Evolutionary conservation across 2,329 filamentous ascomycete genomes (phyloP).

Genomic region (Ceratocystis huliohia): DNA sequence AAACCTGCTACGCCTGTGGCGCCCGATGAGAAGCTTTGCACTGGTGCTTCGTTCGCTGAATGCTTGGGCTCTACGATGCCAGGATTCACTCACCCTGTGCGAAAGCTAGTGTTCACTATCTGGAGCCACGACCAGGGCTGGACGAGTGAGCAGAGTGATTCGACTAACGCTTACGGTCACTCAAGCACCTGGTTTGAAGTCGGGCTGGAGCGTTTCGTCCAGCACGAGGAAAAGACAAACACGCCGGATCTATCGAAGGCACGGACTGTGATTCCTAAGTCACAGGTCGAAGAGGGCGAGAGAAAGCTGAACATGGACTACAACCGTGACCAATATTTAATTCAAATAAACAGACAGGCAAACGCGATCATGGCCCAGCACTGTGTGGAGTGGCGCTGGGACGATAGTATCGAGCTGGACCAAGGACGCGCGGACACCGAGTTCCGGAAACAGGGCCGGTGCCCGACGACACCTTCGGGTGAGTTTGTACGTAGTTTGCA

Average conservation of each 20-base stretch:
- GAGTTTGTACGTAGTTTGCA: conserved; percentile 43
- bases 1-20: background rate
- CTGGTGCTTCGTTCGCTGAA: background rate
- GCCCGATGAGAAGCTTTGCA: background rate
- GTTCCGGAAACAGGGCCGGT: conserved; percentile 36
- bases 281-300: conserved; percentile 20
- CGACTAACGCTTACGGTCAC: background rate
- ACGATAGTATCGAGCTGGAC: conserved; percentile 36
- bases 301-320: conserved; percentile 32
- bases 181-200: conserved; percentile 54
- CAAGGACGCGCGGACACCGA: conserved; percentile 29
- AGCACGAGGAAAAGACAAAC: conserved; percentile 12
- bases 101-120: conserved; percentile 50
- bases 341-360: conserved; percentile 38
- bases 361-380: conserved; percentile 30
- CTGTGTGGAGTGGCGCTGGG: conserved; percentile 41
- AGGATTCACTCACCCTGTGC: conserved; percentile 37
- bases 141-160: conserved; percentile 27
- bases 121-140: conserved; percentile 48
- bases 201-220: conserved; percentile 45
- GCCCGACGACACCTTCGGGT: conserved; percentile 39
- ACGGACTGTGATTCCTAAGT: conserved; percentile 29
- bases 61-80: conserved; percentile 26
- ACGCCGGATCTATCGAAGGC: conserved; percentile 26
- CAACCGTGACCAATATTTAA: conserved; percentile 29